phyloP scores from a whole-genome alignment of 1,139 yeast species.

The Yamadazyma taylorii region DNA sequence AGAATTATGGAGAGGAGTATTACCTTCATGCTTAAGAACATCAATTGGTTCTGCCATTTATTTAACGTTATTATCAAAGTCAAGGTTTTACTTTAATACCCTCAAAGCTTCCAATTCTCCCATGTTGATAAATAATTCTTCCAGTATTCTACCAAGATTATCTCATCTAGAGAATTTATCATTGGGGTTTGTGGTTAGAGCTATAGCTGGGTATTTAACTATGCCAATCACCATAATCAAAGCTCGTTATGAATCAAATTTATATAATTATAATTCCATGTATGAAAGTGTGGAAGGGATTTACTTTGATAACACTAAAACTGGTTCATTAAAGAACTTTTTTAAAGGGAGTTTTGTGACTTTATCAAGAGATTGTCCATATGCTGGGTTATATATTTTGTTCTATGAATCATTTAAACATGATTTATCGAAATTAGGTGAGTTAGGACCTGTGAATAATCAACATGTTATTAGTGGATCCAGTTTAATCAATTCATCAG shows the following conservation, averaged over 20 bases:
- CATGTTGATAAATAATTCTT: constrained; percentile 1
- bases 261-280: constrained; percentile 69
- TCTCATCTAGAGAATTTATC: constrained; percentile 67
- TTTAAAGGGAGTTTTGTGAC: constrained; percentile 89
- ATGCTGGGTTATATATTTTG: constrained; percentile 88
- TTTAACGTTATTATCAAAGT: constrained; percentile 65
- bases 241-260: constrained; percentile 80
- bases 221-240: constrained; percentile 98
- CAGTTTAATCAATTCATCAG: constrained; percentile 61
- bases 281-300: constrained; percentile 62
- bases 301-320: constrained; percentile 30
- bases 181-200: constrained; percentile 80
- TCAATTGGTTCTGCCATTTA: constrained; percentile 90
- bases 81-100: constrained; percentile 50
- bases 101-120: constrained; percentile 17
- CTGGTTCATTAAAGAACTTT: constrained; percentile 57
- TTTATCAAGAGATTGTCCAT: constrained; percentile 88
- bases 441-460: constrained; percentile 4
- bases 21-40: constrained; percentile 87
- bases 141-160: constrained; percentile 60
- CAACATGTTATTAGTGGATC: constrained; percentile 20
- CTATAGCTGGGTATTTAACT: constrained; percentile 80
- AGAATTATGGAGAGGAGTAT: constrained; percentile 88
- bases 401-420: constrained; percentile 75
- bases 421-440: constrained; percentile 27